Conservation (phyloP, 768 basidiomycete species). For the Artomyces pyxidatus region DNA sequence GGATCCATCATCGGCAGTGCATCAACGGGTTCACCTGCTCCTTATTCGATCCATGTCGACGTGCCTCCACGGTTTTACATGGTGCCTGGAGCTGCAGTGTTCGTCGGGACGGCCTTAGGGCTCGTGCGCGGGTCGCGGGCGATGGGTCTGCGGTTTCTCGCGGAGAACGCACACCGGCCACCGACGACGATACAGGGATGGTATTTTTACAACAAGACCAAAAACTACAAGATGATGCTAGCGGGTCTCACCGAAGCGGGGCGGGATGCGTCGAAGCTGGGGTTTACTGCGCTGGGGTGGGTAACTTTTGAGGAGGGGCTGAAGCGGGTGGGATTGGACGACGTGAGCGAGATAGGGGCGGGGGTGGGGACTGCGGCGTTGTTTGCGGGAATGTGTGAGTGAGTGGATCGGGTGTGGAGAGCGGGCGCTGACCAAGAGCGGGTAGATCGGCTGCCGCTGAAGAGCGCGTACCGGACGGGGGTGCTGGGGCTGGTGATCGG, state of each 20-base stretch:
- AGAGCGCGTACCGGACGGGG: constrained; percentile 18
- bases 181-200: constrained; percentile 84
- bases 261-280: constrained; percentile 44
- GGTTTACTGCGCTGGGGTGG: constrained; percentile 37
- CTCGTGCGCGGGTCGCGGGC: constrained; percentile 61
- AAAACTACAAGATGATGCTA: constrained; percentile 80
- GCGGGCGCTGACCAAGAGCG: constrained; percentile 1
- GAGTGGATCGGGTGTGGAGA: constrained; percentile 5
- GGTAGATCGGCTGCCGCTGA: constrained; percentile 14
- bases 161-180: constrained; percentile 87
- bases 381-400: constrained; percentile 50
- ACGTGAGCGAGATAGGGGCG: constrained; percentile 51
- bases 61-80: constrained; percentile 53
- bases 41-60: constrained; percentile 28
- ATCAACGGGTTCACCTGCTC: constrained; percentile 17
- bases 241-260: constrained; percentile 65
- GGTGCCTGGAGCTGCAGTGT: constrained; percentile 51
- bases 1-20: constrained; percentile 1
- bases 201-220: constrained; percentile 96
- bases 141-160: constrained; percentile 73
- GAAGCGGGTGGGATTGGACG: constrained; percentile 26
- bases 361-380: constrained; percentile 54
- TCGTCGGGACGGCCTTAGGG: constrained; percentile 63
- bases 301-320: constrained; percentile 41
- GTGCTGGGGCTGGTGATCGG: constrained; percentile 55